Evolutionary conservation across 2,329 filamentous ascomycete genomes (phyloP), one percentile per base, ranked within the genome.

Genomic region (Phoma herbarum): DNA sequence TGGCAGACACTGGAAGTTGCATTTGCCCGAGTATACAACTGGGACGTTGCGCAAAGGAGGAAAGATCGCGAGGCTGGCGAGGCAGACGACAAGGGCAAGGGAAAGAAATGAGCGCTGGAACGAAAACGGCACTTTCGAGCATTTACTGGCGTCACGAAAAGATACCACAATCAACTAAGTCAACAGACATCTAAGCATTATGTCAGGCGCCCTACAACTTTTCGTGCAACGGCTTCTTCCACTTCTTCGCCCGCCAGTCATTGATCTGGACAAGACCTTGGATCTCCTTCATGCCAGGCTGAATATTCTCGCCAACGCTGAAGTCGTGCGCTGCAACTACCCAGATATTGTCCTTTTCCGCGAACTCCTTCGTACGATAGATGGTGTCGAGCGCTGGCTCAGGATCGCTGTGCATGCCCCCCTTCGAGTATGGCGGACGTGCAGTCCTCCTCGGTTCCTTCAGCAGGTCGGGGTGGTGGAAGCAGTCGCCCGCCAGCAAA

Each of bases 21-120:
- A 4, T 93, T 94, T 39, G 95, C 95, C 22, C 86, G 95, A 64
- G 93, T 99, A n/a, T 98, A 99, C 79, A 99, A 99, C 79, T 98
- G 95, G 94, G 95, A 99, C 73, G 93, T 99, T 4, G 92, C 94
- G 42, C 91, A 97, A 82, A 92, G 96, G 80, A 85, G 95, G 68
- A 97, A 97, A 82, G 93, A 97, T 61, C 95, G 93, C 77, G 88
- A 90, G 37, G 67, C 62, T 9, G 75, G 71, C 16, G 80, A 83
- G 39, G 79, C 81, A 75, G 78, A 77, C 51, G 77, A 78, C 56
- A 75, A 71, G 56, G 64, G 65, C 14, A 60, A 66, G 23, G 62
- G 64, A 33, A 70, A 69, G 41, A 69, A 65, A 47, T 72, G 60
- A 67, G 42, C n/a, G 29, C 25, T 20, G 39, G 31, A 22, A 39